Conservation (phyloP, 2,329 filamentous ascomycete species). For the Macrophomina pseudophaseolina region DNA sequence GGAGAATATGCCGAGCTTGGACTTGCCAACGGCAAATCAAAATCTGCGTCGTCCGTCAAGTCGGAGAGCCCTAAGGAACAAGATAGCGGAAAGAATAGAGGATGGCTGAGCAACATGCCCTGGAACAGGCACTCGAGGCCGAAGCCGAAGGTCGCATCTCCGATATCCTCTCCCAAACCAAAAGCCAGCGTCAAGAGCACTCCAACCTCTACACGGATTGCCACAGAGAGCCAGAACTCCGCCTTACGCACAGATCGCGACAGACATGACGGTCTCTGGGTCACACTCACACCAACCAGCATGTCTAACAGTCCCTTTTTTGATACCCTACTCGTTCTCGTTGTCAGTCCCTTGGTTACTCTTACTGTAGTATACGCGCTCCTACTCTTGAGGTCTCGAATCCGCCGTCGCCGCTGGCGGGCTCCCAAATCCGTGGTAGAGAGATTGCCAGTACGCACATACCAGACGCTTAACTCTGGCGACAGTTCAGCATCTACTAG, state of each 20-base stretch:
- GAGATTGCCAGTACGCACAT: constrained; percentile 90
- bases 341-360: constrained; percentile 90
- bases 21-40: not conserved
- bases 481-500: constrained; percentile 62
- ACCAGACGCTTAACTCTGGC: constrained; percentile 77
- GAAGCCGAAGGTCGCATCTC: constrained; percentile 2
- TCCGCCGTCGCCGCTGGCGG: constrained; percentile 87
- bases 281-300: constrained; percentile 91
- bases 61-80: not conserved
- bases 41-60: not conserved
- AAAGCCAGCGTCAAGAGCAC: constrained; percentile 29
- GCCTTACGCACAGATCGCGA: constrained; percentile 33
- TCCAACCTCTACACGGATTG: constrained; percentile 26
- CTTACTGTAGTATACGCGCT: constrained; percentile 91
- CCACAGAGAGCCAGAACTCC: not conserved
- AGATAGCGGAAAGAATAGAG: constrained; percentile 34
- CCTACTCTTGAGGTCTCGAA: constrained; percentile 83
- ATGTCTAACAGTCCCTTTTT: constrained; percentile 91
- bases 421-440: constrained; percentile 98
- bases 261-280: constrained; percentile 82
- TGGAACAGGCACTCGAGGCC: constrained; percentile 38
- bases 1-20: constrained; percentile 63
- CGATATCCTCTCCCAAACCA: constrained; percentile 8
- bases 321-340: constrained; percentile 94
- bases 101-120: constrained; percentile 31